phyloP scores from a whole-genome alignment of 2,329 filamentous ascomycete species.

The Huntiella moniliformis region DNA sequence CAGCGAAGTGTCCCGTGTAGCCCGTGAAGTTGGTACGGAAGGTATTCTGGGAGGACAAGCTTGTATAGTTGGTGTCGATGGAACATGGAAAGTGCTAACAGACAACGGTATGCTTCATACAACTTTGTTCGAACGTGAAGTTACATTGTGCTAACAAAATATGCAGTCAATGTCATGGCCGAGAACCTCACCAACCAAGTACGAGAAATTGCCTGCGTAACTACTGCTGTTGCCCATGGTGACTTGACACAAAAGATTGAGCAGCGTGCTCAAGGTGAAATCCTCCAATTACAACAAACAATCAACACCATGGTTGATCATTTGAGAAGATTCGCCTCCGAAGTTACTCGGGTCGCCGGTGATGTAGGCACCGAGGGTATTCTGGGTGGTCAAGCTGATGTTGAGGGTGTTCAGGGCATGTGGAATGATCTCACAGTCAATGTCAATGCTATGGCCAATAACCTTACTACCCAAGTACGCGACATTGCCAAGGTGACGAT shows the following conservation, averaged over 20 bases:
- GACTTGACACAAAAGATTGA: constrained; percentile 74
- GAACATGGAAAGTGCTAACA: constrained; percentile 94
- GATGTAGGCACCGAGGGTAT: constrained; percentile 75
- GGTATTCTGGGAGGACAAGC: constrained; percentile 87
- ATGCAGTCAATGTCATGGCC: neutral
- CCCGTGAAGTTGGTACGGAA: constrained; percentile 89
- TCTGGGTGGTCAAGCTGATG: constrained; percentile 63
- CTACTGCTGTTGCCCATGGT: constrained; percentile 65
- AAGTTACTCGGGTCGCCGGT: constrained; percentile 65
- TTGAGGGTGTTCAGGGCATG: constrained; percentile 70
- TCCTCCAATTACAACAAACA: constrained; percentile 64
- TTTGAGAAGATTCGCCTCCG: constrained; percentile 62
- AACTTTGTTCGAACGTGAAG: neutral
- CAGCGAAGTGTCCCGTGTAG: constrained; percentile 85
- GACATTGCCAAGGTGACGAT: no score
- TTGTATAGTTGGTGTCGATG: constrained; percentile 81
- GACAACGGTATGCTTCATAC: constrained; percentile 44
- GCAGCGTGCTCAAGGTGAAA: constrained; percentile 62
- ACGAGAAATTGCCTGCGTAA: constrained; percentile 65
- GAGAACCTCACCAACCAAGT: constrained; percentile 24
- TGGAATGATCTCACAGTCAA: constrained; percentile 78
- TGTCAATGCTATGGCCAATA: constrained; percentile 76
- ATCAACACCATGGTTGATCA: constrained; percentile 86
- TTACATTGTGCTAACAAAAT: neutral
- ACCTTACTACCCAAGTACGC: constrained; percentile 49